A percentile compares a stretch with the other conserved stretches of the same genome.
These are phyloP conservation scores for Colletotrichum australisinense DNA, from an alignment of 2,329 filamentous ascomycete genomes.

Conservation along the genomic window DNA sequence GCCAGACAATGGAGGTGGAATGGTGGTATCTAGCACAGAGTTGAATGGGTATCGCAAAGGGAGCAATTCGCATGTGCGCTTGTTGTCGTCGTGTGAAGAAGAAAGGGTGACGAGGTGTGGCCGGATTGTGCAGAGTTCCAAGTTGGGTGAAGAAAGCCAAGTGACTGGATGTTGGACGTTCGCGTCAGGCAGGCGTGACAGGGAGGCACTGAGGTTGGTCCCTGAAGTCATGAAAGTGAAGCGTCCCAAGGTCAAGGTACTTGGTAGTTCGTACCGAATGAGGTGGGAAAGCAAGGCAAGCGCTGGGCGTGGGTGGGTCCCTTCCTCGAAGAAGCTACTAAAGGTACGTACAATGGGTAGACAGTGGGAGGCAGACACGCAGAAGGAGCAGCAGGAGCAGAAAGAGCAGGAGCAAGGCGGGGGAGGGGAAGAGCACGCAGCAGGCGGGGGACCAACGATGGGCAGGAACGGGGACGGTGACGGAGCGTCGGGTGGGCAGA, in stretches of 20 bases:
- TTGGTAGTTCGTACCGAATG: not conserved
- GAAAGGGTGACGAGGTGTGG: not conserved
- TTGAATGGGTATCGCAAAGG: not conserved
- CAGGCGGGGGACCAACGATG: not conserved
- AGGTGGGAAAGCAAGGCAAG: not conserved
- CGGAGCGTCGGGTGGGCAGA: conserved; percentile 1
- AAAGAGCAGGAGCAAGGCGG: not conserved
- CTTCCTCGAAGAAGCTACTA: not conserved
- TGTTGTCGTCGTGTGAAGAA: not conserved
- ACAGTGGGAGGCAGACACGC: not conserved
- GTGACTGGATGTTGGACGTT: not conserved
- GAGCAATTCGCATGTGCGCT: not conserved
- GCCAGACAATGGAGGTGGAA: not conserved
- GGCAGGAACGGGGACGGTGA: not conserved
- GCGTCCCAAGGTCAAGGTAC: not conserved
- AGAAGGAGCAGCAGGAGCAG: not conserved
- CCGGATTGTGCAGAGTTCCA: not conserved
- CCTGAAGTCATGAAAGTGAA: conserved; percentile 26
- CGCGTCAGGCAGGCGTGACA: not conserved
- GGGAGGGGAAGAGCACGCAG: not conserved
- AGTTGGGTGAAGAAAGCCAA: not conserved
- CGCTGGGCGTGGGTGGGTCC: not conserved
- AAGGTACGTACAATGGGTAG: not conserved
- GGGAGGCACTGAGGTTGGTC: not conserved
- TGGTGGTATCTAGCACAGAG: not conserved